Evolutionary conservation across 495 filamentous ascomycete species (phyloP).

Genomic region (Aspergillus incahuasiensis): DNA sequence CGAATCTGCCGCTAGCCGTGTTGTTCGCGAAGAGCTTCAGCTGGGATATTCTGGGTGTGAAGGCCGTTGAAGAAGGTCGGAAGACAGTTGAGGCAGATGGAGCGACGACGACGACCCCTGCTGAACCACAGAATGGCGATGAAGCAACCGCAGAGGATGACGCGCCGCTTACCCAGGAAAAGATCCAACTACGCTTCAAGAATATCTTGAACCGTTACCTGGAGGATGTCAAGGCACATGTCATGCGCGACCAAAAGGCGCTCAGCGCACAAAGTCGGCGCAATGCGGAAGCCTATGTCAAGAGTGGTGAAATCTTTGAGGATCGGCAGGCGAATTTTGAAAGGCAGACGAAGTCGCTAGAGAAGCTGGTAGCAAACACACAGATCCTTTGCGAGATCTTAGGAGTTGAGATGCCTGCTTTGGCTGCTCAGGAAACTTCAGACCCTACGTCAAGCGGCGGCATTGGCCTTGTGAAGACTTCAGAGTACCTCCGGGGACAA

Average conservation of each 20-base stretch:
- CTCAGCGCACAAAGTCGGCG: constrained; percentile 78
- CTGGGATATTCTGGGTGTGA: constrained; percentile 90
- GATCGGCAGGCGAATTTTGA: constrained; percentile 95
- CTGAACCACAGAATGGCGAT: constrained; percentile 44
- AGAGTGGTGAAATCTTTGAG: constrained; percentile 97
- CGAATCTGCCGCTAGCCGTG: constrained; percentile 85
- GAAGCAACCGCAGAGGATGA: constrained; percentile 50
- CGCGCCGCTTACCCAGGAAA: constrained; percentile 65
- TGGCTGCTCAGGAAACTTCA: constrained; percentile 74
- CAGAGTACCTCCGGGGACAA: constrained; percentile 86
- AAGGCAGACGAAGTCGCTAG: constrained; percentile 83
- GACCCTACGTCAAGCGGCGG: constrained; percentile 60
- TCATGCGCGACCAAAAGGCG: constrained; percentile 84
- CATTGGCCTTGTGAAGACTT: constrained; percentile 90
- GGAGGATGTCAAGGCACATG: constrained; percentile 85
- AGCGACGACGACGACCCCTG: constrained; percentile 51
- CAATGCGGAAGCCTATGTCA: constrained; percentile 97
- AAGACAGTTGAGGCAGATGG: constrained; percentile 86
- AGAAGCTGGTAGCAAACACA: constrained; percentile 85
- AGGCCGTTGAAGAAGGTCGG: constrained; percentile 63
- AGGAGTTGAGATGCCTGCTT: constrained; percentile 89
- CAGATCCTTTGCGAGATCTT: constrained; percentile 86
- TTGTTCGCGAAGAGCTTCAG: constrained; percentile 93
- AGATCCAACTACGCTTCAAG: constrained; percentile 79
- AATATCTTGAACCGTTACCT: constrained; percentile 88